Evolutionary conservation across 176 grass and related monocot species (phyloP), one percentile per base, ranked within the genome.

Genomic region (Pharus latifolius): DNA sequence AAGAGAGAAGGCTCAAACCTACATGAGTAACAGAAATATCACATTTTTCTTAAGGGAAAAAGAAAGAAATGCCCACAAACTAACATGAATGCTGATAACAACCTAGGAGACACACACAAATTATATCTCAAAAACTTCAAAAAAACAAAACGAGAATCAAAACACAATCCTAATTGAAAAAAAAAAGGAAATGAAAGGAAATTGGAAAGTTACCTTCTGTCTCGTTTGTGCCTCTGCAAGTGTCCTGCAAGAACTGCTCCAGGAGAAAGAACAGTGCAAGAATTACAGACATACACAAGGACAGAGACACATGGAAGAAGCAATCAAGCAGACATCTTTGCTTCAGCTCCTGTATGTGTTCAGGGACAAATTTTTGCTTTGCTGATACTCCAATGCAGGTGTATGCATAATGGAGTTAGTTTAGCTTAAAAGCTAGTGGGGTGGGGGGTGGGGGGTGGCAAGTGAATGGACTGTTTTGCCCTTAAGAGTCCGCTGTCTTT

Each of bases 331-430:
- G 70, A 63, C 46, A 75, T 33, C 60, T 69, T 34, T 55, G 58
- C 54, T 70, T 78, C 60, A 42, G 62, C 27, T 78, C 61, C 44
- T 47, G 72, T 41, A 22, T 34, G 45, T 56, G 56, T 59, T 76
- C 40, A 16, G 15, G 61, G 56, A 51, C 44, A 62, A 29, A 30
- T 60, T 38, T 60, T 63, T 40, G 62, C 79, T 78, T 79, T 68
- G 74, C 74, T 77, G 56, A 55, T 83, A 79, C 73, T 83, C 74
- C 63, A 69, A 78, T 54, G 70, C 76, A 32, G 37, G 49, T n/a
- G n/a, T n/a, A n/a, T n/a, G 69, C 68, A 62, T 62, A 59, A 80
- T 69, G 63, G 47, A 69, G 47, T 41, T 63, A 4, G 76, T 74
- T 75, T 69, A 40, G 70, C 77, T 75, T 80, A 75, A 75, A 75